Percentiles rank a stretch among this genome's conserved stretches.
Conservation (phyloP, 768 basidiomycete genomes). For the Xerocomellus chrysenteron region DNA sequence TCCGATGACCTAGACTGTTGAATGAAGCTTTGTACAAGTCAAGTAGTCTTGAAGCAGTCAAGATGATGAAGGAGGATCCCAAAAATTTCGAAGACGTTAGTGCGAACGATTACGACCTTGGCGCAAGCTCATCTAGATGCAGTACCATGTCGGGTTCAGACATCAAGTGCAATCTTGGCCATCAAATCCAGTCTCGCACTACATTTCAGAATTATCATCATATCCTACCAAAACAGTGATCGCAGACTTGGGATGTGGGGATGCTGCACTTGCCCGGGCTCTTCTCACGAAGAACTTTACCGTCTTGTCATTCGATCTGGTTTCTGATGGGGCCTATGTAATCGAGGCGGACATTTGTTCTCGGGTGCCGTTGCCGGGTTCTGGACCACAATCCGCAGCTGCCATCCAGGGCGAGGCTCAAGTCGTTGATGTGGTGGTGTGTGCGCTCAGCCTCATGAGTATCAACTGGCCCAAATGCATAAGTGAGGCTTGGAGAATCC, state of each 20-base stretch:
- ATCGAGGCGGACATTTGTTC: slow-evolving; percentile 88
- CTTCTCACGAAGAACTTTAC: slow-evolving; percentile 66
- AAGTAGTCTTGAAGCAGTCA: slow-evolving; percentile 66
- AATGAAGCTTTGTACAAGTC: slow-evolving; percentile 94
- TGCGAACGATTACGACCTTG: slow-evolving; percentile 11
- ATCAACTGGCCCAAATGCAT: slow-evolving; percentile 94
- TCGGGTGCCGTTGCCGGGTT: slow-evolving; percentile 82
- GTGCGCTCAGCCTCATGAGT: slow-evolving; percentile 95
- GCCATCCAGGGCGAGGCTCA: slow-evolving; percentile 59
- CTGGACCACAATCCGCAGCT: slow-evolving; percentile 44
- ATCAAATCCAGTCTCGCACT: slow-evolving; percentile 85
- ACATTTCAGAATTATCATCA: slow-evolving; percentile 61
- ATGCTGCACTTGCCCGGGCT: slow-evolving; percentile 79
- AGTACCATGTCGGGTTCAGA: slow-evolving; percentile 95
- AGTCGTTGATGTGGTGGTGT: slow-evolving; percentile 88
- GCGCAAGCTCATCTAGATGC: slow-evolving; percentile 13
- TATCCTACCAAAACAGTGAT: slow-evolving; percentile 72
- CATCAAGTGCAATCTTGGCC: slow-evolving; percentile 93
- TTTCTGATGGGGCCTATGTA: slow-evolving; percentile 73
- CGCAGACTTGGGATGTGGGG: slow-evolving; percentile 94
- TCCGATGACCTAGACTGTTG: slow-evolving; percentile 57
- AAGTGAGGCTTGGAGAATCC: slow-evolving; percentile 84
- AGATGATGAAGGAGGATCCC: slow-evolving; percentile 84
- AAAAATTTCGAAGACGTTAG: slow-evolving; percentile 79
- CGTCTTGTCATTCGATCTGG: slow-evolving; percentile 79